phyloP scores from a whole-genome alignment of 2,329 filamentous ascomycete species.

The Aspergillus novofumigatus region DNA sequence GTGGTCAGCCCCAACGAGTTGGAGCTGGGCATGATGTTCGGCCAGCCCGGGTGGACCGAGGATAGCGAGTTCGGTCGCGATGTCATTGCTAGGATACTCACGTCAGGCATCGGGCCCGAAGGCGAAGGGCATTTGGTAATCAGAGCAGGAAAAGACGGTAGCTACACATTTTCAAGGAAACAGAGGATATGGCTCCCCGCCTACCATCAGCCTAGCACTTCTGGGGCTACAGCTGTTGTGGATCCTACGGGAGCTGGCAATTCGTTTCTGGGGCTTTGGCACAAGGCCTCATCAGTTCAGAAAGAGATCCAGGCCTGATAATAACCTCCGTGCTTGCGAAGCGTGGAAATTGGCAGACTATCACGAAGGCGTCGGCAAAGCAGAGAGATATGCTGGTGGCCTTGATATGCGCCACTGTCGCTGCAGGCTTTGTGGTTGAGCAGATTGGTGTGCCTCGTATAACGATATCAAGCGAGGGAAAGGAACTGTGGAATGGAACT shows the following conservation, averaged over 20 bases:
- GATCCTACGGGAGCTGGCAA: conserved; percentile 96
- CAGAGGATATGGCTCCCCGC: conserved; percentile 68
- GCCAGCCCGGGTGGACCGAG: conserved; percentile 40
- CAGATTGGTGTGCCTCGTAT: conserved; percentile 75
- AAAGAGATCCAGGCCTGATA: conserved; percentile 25
- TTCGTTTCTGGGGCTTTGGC: conserved; percentile 69
- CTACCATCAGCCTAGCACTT: conserved; percentile 53
- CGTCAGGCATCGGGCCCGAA: conserved; percentile 34
- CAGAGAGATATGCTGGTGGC: conserved; percentile 56
- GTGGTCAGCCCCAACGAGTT: conserved; percentile 76
- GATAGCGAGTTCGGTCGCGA: conserved; percentile 23
- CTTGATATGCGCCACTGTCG: conserved; percentile 71
- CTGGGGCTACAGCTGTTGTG: conserved; percentile 53
- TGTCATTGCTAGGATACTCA: conserved; percentile 34
- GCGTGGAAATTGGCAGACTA: conserved; percentile 52
- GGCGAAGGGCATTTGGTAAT: conserved; percentile 43
- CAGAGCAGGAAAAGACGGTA: conserved; percentile 60
- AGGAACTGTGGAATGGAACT: conserved; percentile 44
- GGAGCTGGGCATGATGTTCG: conserved; percentile 85
- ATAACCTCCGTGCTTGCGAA: conserved; percentile 36
- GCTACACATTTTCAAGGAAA: conserved; percentile 44
- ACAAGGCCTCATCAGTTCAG: conserved; percentile 50
- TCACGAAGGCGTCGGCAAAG: conserved; percentile 45
- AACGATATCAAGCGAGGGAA: conserved; percentile 25
- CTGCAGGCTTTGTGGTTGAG: conserved; percentile 90